These are phyloP conservation scores for Morella rubra DNA, from an alignment of 306 rosid genomes.

Conservation along the genomic window DNA sequence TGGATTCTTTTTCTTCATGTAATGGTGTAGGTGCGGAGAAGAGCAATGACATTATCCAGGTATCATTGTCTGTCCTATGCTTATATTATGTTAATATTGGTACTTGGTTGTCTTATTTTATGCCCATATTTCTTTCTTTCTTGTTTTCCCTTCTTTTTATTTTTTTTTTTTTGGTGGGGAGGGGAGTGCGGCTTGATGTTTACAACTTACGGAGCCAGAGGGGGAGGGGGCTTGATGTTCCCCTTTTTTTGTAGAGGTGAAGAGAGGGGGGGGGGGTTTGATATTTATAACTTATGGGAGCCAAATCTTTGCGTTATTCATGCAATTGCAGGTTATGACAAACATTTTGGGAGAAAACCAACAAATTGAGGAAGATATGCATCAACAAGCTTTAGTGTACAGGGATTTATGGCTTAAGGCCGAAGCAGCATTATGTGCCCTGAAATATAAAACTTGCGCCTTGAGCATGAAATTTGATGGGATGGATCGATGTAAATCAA, in stretches of 20 bases:
- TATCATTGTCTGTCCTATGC: slow-evolving; percentile 20
- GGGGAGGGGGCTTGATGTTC: background rate
- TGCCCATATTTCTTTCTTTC: background rate
- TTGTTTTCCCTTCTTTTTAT: background rate
- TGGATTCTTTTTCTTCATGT: slow-evolving; percentile 33
- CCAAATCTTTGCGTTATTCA: slow-evolving; percentile 14
- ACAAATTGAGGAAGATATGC: slow-evolving; percentile 40
- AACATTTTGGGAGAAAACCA: slow-evolving; percentile 35
- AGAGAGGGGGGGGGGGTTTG: background rate
- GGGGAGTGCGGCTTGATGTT: too few relatives aligned
- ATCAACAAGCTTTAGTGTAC: slow-evolving; percentile 44
- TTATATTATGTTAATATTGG: slow-evolving; percentile 7
- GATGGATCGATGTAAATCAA: slow-evolving; percentile 36
- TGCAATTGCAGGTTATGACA: slow-evolving; percentile 41
- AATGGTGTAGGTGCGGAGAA: slow-evolving; percentile 34
- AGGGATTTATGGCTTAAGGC: slow-evolving; percentile 63
- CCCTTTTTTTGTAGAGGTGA: background rate
- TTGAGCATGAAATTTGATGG: slow-evolving; percentile 43
- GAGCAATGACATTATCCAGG: slow-evolving; percentile 48
- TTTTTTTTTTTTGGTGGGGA: background rate
- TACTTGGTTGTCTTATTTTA: background rate
- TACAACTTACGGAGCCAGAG: too few relatives aligned
- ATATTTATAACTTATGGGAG: background rate
- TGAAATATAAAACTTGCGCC: slow-evolving; percentile 42
- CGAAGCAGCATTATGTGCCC: slow-evolving; percentile 53